Base-by-base conservation (phyloP, 2,329 filamentous ascomycete species). In the Rasamsonia emersonii region DNA sequence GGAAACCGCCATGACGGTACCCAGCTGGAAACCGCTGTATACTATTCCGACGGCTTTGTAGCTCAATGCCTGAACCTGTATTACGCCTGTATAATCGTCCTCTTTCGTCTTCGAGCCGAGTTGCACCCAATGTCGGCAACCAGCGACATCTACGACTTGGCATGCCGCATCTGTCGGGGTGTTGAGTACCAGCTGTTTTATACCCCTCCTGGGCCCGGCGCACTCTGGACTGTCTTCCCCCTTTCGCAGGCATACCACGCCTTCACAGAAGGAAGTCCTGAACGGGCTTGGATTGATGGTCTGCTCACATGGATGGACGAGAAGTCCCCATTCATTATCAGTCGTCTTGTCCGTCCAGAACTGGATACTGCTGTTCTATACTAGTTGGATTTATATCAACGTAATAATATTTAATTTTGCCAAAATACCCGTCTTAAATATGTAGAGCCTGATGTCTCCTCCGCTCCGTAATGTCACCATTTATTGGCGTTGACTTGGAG, bases 101-200 rank as follows among this genome's bases (percentile, higher is more conserved):
- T 31, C 8, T 13, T 13, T 7, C 21, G 18, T 6, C 18, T 31
- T 4, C 18, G 19, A 5, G 15, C 11, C 11, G 10, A n/a, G 9
- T 15, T 2, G 8, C 9, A 11, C 10, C 18, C 16, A 7, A 24
- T 31, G n/a, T 23, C 29, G 6, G n/a, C n/a, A n/a, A n/a, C n/a
- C n/a, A 18, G 24, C 29, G 18, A 23, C 11, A 24, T 13, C 8
- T n/a, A 24, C 4, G 29, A 23, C 13, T 9, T 23, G 9, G 18
- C 18, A 9, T 9, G 18, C 14, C 29, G 20, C 7, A 21, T 31
- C 6, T 31, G 29, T 24, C 19, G 19, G 3, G 24, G 29, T 20
- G 13, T 14, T 13, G 29, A 31, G 17, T 31, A 31, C 11, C 18
- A 31, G 13, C 21, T 31, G n/a, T 31, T 31, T n/a, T 31, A 21